A percentile compares a stretch with the other conserved stretches of the same genome.
phyloP scores from a whole-genome alignment of 176 grass and related monocot genomes.

The Canna indica region DNA sequence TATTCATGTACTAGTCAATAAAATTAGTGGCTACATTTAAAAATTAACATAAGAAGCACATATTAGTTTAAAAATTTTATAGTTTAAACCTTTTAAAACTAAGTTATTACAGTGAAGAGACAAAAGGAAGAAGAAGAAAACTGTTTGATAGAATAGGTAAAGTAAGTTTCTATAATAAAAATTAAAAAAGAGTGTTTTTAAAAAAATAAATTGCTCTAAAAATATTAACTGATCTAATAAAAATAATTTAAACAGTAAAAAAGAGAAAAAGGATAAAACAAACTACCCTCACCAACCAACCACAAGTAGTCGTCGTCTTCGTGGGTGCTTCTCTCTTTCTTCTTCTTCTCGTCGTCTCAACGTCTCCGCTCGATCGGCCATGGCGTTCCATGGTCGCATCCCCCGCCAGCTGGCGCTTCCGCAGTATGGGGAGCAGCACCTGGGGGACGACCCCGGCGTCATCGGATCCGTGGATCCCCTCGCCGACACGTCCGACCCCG shows the following conservation, averaged over 20 bases:
- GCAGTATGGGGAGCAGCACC: conserved; percentile 1
- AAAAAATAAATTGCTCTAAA: not conserved
- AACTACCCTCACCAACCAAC: not conserved
- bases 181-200: not conserved
- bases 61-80: too few species aligned
- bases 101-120: too few species aligned
- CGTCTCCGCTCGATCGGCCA: not conserved
- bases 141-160: too few species aligned
- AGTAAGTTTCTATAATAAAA: not conserved
- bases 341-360: not conserved
- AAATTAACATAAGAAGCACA: too few species aligned
- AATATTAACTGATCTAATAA: not conserved
- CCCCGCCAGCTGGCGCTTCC: not conserved
- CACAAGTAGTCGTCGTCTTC: not conserved
- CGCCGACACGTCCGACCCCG: not conserved
- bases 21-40: too few species aligned
- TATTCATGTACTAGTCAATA: too few species aligned
- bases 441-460: not conserved
- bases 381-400: conserved; percentile 11
- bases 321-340: not conserved
- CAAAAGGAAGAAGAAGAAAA: too few species aligned
- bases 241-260: not conserved
- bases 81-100: too few species aligned
- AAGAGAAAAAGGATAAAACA: not conserved
- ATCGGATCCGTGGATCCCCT: conserved; percentile 3